These are phyloP conservation scores for Litsea cubeba DNA, from an alignment of 164 flowering plant species.

Conservation along the genomic window DNA sequence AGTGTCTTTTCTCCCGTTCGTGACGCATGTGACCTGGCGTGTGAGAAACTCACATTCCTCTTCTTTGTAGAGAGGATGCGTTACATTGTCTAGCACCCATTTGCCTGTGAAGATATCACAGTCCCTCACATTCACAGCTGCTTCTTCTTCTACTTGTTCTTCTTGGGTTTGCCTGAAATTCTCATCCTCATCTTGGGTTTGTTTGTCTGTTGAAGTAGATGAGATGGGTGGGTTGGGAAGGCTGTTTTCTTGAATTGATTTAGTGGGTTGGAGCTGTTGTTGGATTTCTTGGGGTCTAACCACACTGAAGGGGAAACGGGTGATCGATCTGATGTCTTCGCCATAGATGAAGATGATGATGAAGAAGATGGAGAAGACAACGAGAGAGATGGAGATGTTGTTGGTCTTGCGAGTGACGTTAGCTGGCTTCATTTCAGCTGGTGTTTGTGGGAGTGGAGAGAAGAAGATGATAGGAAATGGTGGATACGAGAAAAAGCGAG, in stretches of 20 bases:
- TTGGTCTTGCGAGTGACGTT: slow-evolving; percentile 38
- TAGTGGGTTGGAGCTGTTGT: slow-evolving; percentile 15
- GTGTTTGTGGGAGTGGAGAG: slow-evolving; percentile 48
- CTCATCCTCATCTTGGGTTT: neutral
- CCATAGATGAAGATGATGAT: slow-evolving; percentile 91
- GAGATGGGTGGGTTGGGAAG: slow-evolving; percentile 9
- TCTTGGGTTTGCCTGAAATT: neutral
- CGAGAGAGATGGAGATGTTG: slow-evolving; percentile 65
- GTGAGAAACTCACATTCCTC: slow-evolving; percentile 85
- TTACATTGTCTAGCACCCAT: slow-evolving; percentile 75
- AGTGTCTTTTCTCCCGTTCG: slow-evolving; percentile 83
- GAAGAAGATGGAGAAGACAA: slow-evolving; percentile 63
- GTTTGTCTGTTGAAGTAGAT: slow-evolving; percentile 9
- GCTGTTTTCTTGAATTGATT: neutral
- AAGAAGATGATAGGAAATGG: neutral
- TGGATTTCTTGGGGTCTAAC: slow-evolving; percentile 36
- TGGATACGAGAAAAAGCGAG: neutral
- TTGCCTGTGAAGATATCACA: slow-evolving; percentile 81
- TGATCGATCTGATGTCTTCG: slow-evolving; percentile 85
- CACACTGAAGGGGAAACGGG: slow-evolving; percentile 77
- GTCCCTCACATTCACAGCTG: slow-evolving; percentile 57
- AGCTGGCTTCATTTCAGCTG: slow-evolving; percentile 53
- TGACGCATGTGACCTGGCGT: slow-evolving; percentile 77
- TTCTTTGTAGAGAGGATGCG: slow-evolving; percentile 79
- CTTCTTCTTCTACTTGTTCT: slow-evolving; percentile 31